Evolutionary conservation across 2,329 filamentous ascomycete genomes (phyloP), one percentile per base, ranked within the genome.

Genomic region (Colletotrichum siamense): DNA sequence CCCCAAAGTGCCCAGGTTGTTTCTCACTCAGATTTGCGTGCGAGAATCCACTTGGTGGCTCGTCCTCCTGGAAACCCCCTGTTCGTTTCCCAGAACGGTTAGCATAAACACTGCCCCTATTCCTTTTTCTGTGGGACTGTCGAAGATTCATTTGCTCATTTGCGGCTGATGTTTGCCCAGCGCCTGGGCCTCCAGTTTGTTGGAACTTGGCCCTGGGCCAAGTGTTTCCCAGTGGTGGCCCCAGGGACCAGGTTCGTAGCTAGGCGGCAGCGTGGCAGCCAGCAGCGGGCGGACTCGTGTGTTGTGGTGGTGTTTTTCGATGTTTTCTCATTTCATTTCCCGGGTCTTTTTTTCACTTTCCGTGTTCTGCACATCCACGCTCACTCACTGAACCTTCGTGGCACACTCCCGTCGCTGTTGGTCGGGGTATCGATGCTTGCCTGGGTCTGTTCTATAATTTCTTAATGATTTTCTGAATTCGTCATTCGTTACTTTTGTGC

Each of bases 61-160:
- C 49, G 68, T 39, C 28, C 52, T 61, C 67, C 44, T 69, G 67
- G 57, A 52, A 52, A 39, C 24, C 24, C 57, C 68, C 68, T 26
- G 57, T 13, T 36, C n/a, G 55, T 26, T 24, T 30, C 68, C 68
- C 24, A 70, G 24, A 52, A n/a, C 16, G 68, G 13, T 63, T 55
- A 70, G 68, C 28, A 52, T 22, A 44, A 39, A 52, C 68, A 63
- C 68, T 52, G 57, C 68, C 68, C 68, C 68, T 70, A 52, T 70
- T 63, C 28, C 36, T 63, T 63, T 49, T 32, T 34, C 57, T 63
- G 57, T 70, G 68, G 57, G 34, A 39, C 66, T 61, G 66, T 39
- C 55, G 66, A 39, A 69, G 66, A 69, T 69, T 69, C 66, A 69
- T 69, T 69, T 69, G 66, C 66, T 52, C 44, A 52, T 52, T 22